Conservation (phyloP, 176 grass and related monocot species). For the Triticum timopheevii region DNA sequence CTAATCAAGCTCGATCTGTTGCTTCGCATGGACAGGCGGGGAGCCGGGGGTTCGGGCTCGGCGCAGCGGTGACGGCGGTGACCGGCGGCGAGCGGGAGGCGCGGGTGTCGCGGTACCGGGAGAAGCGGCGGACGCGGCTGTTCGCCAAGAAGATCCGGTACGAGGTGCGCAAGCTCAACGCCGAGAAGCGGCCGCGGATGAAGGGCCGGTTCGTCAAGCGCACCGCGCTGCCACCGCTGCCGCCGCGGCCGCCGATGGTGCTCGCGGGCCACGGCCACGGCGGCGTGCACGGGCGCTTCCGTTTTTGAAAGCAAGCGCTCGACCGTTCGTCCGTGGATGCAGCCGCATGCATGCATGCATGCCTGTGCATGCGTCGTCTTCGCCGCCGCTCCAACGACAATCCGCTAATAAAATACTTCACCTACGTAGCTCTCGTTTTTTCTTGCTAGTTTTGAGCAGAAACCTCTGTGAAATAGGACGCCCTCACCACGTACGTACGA, state of each 20-base stretch:
- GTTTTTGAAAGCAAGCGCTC: slow-evolving; percentile 47
- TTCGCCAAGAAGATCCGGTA: slow-evolving; percentile 99
- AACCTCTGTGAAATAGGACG: slow-evolving; percentile 26
- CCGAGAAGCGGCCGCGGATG: slow-evolving; percentile 97
- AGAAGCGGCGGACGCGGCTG: slow-evolving; percentile 91
- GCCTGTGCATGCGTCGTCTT: neutral
- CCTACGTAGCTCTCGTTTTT: slow-evolving; percentile 28
- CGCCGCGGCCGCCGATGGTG: slow-evolving; percentile 31
- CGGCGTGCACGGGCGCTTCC: slow-evolving; percentile 41
- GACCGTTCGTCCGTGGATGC: neutral
- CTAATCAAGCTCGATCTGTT: neutral
- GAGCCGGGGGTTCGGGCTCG: slow-evolving; percentile 17
- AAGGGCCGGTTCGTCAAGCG: slow-evolving; percentile 98
- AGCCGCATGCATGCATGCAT: neutral
- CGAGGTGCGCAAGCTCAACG: slow-evolving; percentile 99
- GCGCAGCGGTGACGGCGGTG: slow-evolving; percentile 26
- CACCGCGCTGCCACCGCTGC: slow-evolving; percentile 32
- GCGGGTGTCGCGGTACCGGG: slow-evolving; percentile 86
- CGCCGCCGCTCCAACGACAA: neutral
- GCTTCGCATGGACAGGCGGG: slow-evolving; percentile 5
- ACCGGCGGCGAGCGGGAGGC: slow-evolving; percentile 79
- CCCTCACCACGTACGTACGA: neutral
- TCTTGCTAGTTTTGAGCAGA: slow-evolving; percentile 36
- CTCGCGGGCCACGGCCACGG: slow-evolving; percentile 19
- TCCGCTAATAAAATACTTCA: neutral